phyloP scores from a whole-genome alignment of 257 asterid genomes.

The Haberlea rhodopensis region DNA sequence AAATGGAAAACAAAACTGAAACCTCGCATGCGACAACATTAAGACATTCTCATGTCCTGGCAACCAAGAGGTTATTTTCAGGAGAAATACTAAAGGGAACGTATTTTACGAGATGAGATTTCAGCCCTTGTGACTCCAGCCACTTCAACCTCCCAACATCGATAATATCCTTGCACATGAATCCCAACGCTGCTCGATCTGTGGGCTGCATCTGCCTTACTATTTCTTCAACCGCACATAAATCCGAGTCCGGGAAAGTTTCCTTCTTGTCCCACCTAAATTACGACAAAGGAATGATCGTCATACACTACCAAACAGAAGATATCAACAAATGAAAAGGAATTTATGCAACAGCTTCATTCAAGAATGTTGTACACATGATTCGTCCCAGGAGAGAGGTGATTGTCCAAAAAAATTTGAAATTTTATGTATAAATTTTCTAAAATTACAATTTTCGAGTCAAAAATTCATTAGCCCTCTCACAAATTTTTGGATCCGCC shows the following conservation, averaged over 20 bases:
- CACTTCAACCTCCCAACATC: constrained; percentile 74
- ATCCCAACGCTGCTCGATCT: constrained; percentile 73
- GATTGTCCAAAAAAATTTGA: too few species aligned
- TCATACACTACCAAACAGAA: not conserved
- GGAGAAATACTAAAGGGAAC: constrained; percentile 75
- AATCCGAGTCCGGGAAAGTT: constrained; percentile 24
- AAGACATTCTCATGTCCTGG: constrained; percentile 27
- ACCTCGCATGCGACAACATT: not conserved
- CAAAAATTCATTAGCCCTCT: too few species aligned
- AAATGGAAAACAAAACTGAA: not conserved
- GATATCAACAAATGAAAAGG: not conserved
- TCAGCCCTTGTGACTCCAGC: constrained; percentile 53
- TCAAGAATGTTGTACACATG: too few species aligned
- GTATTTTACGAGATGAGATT: constrained; percentile 66
- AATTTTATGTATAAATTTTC: too few species aligned
- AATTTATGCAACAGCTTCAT: too few species aligned
- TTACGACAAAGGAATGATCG: constrained; percentile 5
- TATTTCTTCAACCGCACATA: constrained; percentile 51
- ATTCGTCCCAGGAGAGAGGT: too few species aligned
- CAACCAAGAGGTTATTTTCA: constrained; percentile 78
- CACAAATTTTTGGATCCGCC: too few species aligned
- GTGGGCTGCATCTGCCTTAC: constrained; percentile 55
- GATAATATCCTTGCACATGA: constrained; percentile 92
- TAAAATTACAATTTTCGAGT: too few species aligned
- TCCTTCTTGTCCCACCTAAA: constrained; percentile 42